Evolutionary conservation across 2,329 filamentous ascomycete species (phyloP), one percentile per base, ranked within the genome.

Genomic region (Geosmithia flava): DNA sequence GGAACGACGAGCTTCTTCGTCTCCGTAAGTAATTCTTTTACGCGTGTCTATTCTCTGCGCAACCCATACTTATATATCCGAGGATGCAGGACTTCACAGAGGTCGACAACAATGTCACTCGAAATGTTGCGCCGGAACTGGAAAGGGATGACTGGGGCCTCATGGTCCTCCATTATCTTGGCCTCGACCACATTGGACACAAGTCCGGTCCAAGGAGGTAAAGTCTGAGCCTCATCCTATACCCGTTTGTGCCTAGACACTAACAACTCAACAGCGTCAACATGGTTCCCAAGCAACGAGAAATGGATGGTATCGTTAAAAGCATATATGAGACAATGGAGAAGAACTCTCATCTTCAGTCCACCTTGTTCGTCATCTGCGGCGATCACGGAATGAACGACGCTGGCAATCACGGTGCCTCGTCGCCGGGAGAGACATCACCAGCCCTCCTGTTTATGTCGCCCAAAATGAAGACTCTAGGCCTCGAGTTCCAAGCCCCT

Each of bases 381-480:
- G 93, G 93, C 49, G 94, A 98, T 58, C 93, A 98, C 61, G 93
- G 93, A n/a, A 98, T 98, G 93, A 98, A 97, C 56, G 91, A 97
- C 56, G 93, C 87, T 19, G 93, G 93, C 2, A 97, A 97, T 55
- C 93, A 98, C 61, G 93, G 93, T 29, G 93, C 91, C 40, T 96
- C 91, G 10, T 90, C 90, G 0, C 79, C 88, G 1, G 91, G 93
- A 42, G 93, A 98, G 68, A 97, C 93, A 1, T 96, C 91, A 1
- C 85, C 93, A 0, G 93, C 93, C 16, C 69, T 98, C 10, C 77
- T 96, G 19, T 97, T 98, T 62, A 78, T 95, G 53, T 93, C 89
- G 2, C 89, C 91, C 0, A 93, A 88, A 58, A 72, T 95, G 42
- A 78, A 76, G 57, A 60, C 66, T 1, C 67, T 89, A 7, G 71